Conservation (phyloP, 768 basidiomycete genomes). For the Suillus ampliporus region DNA sequence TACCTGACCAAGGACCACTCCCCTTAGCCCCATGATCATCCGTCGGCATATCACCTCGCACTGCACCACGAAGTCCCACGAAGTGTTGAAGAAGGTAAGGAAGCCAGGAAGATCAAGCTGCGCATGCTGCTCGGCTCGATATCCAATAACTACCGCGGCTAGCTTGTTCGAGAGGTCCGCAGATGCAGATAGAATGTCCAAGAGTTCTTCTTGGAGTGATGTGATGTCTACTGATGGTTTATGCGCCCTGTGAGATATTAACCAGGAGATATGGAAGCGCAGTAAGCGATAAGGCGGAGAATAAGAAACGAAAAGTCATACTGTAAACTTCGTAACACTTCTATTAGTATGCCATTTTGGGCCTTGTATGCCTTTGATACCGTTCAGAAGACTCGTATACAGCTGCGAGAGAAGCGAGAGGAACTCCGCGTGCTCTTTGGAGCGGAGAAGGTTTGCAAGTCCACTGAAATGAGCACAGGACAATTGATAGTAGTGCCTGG, state of each 20-base stretch:
- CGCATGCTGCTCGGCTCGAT: conserved; percentile 81
- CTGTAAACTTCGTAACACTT: conserved; percentile 58
- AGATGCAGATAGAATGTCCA: conserved; percentile 77
- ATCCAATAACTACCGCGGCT: conserved; percentile 75
- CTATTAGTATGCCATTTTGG: conserved; percentile 62
- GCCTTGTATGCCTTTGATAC: conserved; percentile 70
- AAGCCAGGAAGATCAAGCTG: conserved; percentile 76
- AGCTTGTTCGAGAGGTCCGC: conserved; percentile 88
- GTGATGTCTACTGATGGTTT: conserved; percentile 46
- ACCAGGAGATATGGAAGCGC: conserved; percentile 11
- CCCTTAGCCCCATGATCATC: conserved; percentile 94
- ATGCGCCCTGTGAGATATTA: conserved; percentile 39
- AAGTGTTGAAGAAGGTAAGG: conserved; percentile 78
- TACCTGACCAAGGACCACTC: conserved; percentile 84
- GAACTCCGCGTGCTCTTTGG: conserved; percentile 74
- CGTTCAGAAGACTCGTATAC: conserved; percentile 65
- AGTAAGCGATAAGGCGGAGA: not conserved
- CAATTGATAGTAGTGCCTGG: not conserved
- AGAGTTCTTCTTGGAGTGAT: conserved; percentile 66
- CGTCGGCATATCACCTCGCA: conserved; percentile 85
- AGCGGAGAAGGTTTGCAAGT: conserved; percentile 62
- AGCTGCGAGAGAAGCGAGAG: conserved; percentile 62
- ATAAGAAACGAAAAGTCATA: conserved; percentile 28
- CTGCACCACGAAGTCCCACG: conserved; percentile 89
- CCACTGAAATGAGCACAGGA: conserved; percentile 26